phyloP scores from a whole-genome alignment of 495 filamentous ascomycete genomes.

The Chaetomium fimeti region DNA sequence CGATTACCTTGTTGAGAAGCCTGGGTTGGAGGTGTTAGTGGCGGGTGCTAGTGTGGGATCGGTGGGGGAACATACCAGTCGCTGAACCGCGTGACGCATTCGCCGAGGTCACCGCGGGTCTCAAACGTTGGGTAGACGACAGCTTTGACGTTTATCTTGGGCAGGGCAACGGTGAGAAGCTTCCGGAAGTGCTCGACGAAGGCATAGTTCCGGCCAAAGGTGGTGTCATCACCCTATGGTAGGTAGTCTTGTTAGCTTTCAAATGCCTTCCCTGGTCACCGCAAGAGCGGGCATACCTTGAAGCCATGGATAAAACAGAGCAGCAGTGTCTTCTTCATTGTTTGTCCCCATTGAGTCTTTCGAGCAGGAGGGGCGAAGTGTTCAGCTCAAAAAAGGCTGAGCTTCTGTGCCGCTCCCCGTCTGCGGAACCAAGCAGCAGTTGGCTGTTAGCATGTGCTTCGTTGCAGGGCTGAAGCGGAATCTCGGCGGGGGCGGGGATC shows the following conservation, averaged over 20 bases:
- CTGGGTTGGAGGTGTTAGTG: slow-evolving; percentile 41
- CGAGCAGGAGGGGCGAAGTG: not conserved
- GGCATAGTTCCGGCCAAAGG: slow-evolving; percentile 63
- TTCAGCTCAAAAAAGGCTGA: not conserved
- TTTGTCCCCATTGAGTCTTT: slow-evolving; percentile 37
- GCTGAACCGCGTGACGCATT: slow-evolving; percentile 75
- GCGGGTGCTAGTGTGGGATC: not conserved
- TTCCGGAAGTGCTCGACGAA: slow-evolving; percentile 74
- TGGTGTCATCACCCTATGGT: slow-evolving; percentile 84
- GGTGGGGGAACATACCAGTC: slow-evolving; percentile 66
- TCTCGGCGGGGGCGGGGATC: slow-evolving; percentile 1
- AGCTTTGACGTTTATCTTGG: slow-evolving; percentile 66
- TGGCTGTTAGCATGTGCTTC: not conserved
- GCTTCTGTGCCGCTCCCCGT: not conserved
- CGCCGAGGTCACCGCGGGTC: slow-evolving; percentile 80
- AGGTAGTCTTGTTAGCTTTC: slow-evolving; percentile 10
- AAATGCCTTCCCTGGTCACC: too few species aligned
- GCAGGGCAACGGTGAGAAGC: slow-evolving; percentile 67
- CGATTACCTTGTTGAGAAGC: slow-evolving; percentile 89
- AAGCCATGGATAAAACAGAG: slow-evolving; percentile 97
- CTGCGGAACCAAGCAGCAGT: not conserved
- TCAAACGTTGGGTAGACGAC: slow-evolving; percentile 88
- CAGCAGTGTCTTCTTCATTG: slow-evolving; percentile 85
- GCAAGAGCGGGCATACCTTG: slow-evolving; percentile 59
- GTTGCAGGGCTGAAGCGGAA: slow-evolving; percentile 2